Conservation (phyloP, 345 rosid species). For the Lenwebbia sp. region DNA sequence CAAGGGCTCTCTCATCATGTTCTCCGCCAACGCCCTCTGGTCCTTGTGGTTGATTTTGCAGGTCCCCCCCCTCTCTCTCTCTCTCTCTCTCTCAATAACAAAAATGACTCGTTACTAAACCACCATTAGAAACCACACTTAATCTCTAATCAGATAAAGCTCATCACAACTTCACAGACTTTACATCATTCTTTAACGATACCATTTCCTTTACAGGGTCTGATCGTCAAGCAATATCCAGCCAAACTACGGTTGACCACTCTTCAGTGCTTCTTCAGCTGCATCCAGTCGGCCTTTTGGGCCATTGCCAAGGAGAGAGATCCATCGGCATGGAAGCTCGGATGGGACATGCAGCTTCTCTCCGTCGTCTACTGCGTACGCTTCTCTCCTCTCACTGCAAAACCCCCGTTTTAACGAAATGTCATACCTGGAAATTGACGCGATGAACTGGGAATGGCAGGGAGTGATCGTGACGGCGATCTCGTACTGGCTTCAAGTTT, state of each 20-base stretch:
- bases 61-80: slow-evolving; percentile 18
- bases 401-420: background rate
- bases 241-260: slow-evolving; percentile 55
- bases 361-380: slow-evolving; percentile 75
- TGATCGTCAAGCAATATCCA: slow-evolving; percentile 53
- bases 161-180: background rate
- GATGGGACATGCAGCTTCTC: slow-evolving; percentile 63
- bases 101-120: background rate
- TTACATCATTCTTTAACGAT: no score
- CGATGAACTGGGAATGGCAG: slow-evolving; percentile 15
- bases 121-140: background rate
- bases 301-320: slow-evolving; percentile 50
- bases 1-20: slow-evolving; percentile 71
- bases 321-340: slow-evolving; percentile 63
- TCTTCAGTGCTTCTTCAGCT: slow-evolving; percentile 71
- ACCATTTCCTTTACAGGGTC: slow-evolving; percentile 10
- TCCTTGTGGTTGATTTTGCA: slow-evolving; percentile 80
- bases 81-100: background rate
- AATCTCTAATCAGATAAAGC: background rate
- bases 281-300: slow-evolving; percentile 58
- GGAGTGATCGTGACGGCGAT: slow-evolving; percentile 63
- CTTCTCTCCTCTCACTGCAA: background rate
- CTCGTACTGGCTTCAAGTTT: slow-evolving; percentile 78
- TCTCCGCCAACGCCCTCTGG: slow-evolving; percentile 63
- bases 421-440: background rate